These are phyloP conservation scores for Primulina tabacum DNA, from an alignment of 257 asterid species.

Conservation along the genomic window DNA sequence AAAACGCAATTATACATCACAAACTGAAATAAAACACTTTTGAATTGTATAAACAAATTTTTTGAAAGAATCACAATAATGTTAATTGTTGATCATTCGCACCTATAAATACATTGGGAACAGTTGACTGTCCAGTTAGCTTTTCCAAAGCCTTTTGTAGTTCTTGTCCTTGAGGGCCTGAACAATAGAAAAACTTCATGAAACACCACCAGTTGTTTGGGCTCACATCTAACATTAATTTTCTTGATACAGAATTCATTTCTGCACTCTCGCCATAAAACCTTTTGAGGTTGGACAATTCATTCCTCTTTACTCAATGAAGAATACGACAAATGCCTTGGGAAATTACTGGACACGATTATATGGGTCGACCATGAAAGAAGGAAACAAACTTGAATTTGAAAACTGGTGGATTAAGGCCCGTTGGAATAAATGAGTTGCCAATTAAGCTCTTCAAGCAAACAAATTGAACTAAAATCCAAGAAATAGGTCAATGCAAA, in stretches of 20 bases:
- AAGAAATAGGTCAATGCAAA: neutral
- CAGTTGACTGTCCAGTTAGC: conserved; percentile 88
- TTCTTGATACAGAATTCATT: neutral
- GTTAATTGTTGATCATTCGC: conserved; percentile 21
- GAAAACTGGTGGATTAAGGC: neutral
- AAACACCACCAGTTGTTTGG: neutral
- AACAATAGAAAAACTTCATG: conserved; percentile 22
- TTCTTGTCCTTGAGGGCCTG: conserved; percentile 83
- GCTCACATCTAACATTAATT: neutral
- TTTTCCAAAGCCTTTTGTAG: conserved; percentile 72
- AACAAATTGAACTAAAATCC: neutral
- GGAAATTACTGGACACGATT: neutral
- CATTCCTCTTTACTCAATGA: neutral
- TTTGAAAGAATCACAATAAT: neutral
- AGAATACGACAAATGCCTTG: neutral
- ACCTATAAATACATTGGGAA: conserved; percentile 97
- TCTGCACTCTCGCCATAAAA: neutral
- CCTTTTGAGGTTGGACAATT: neutral
- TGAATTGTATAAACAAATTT: neutral
- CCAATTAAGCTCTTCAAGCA: neutral
- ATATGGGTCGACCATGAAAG: neutral
- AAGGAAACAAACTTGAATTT: neutral
- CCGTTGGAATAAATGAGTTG: neutral
- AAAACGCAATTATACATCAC: neutral
- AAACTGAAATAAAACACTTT: neutral